These are phyloP conservation scores for Diplotaxis tenuifolia DNA, from an alignment of 345 rosid species.

Conservation along the genomic window DNA sequence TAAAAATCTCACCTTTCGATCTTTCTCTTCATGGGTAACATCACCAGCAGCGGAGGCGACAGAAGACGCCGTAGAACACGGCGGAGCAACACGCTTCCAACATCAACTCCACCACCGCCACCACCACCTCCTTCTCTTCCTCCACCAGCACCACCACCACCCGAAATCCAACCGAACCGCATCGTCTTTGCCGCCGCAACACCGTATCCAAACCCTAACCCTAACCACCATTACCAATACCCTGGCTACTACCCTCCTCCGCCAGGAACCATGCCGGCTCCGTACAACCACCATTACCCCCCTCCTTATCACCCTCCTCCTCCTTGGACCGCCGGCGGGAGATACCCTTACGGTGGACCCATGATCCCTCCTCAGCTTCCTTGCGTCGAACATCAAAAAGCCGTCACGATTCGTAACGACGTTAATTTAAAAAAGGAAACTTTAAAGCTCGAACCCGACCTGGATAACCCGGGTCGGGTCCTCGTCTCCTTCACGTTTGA, in stretches of 20 bases:
- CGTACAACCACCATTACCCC: slow-evolving; percentile 49
- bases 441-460: slow-evolving; percentile 60
- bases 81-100: slow-evolving; percentile 44
- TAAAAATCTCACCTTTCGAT: background rate
- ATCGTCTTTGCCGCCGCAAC: slow-evolving; percentile 86
- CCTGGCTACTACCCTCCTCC: slow-evolving; percentile 63
- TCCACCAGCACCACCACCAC: slow-evolving; percentile 49
- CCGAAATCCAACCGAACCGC: slow-evolving; percentile 69
- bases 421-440: slow-evolving; percentile 84
- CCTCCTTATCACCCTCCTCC: slow-evolving; percentile 25
- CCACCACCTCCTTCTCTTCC: slow-evolving; percentile 37
- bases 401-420: slow-evolving; percentile 70
- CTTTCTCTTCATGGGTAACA: slow-evolving; percentile 60
- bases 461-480: slow-evolving; percentile 52
- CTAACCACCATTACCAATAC: slow-evolving; percentile 58
- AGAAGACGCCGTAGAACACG: slow-evolving; percentile 55
- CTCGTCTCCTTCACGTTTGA: slow-evolving; percentile 85
- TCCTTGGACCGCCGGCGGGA: slow-evolving; percentile 47
- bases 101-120: slow-evolving; percentile 35
- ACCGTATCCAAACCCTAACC: slow-evolving; percentile 71
- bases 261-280: slow-evolving; percentile 49
- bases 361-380: slow-evolving; percentile 49
- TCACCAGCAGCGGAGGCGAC: slow-evolving; percentile 48
- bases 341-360: slow-evolving; percentile 47
- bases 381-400: slow-evolving; percentile 78